Conservation (phyloP, 1,139 yeast species). For the Kluyveromyces sp. region DNA sequence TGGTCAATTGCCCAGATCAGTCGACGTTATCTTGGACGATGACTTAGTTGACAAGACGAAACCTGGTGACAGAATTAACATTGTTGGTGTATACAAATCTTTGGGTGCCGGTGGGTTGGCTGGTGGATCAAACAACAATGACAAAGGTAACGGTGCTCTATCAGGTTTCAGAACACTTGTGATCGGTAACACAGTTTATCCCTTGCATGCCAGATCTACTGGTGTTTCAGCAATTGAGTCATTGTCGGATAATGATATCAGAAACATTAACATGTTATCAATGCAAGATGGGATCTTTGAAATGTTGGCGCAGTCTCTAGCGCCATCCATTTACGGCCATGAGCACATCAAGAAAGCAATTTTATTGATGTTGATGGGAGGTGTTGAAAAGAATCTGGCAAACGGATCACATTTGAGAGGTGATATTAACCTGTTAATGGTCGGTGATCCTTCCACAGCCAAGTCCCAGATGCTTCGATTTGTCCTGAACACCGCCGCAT, state of each 20-base stretch:
- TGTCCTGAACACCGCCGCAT: constrained; percentile 86
- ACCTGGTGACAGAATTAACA: constrained; percentile 94
- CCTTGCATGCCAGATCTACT: constrained; percentile 80
- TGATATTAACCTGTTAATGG: constrained; percentile 92
- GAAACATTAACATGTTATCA: constrained; percentile 76
- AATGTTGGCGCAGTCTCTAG: constrained; percentile 74
- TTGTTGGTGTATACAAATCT: constrained; percentile 91
- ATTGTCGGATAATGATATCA: constrained; percentile 74
- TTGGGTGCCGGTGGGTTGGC: constrained; percentile 63
- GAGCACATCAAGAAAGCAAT: constrained; percentile 89
- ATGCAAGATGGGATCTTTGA: constrained; percentile 68
- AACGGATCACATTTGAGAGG: constrained; percentile 98
- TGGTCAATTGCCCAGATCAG: constrained; percentile 91
- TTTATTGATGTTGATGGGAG: constrained; percentile 83
- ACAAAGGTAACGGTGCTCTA: constrained; percentile 39
- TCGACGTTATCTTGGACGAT: constrained; percentile 87
- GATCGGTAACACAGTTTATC: constrained; percentile 82
- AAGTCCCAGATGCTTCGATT: constrained; percentile 92
- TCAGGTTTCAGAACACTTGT: constrained; percentile 75
- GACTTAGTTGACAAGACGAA: constrained; percentile 87
- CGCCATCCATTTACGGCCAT: constrained; percentile 94
- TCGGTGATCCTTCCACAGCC: constrained; percentile 98
- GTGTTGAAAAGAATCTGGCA: constrained; percentile 87
- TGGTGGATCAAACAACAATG: constrained; percentile 22
- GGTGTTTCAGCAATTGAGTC: constrained; percentile 75